Base-by-base conservation (phyloP, 176 grass and related monocot genomes). In the Saccharum spontaneum region DNA sequence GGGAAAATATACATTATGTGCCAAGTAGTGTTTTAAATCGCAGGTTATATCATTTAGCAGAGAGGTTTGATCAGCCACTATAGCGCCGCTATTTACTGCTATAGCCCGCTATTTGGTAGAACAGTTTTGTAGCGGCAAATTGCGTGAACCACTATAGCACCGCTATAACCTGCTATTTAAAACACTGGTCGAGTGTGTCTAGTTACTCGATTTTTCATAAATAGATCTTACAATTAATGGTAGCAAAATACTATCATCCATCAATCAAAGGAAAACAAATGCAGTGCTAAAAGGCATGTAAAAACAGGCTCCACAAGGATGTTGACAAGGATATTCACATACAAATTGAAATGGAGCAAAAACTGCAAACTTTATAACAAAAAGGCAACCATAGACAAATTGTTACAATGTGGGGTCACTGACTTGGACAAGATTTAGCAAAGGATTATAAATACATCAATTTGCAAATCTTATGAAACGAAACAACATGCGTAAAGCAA, bases 391-490 rank as follows among this genome's bases (percentile, higher is more conserved):
- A 54, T 28, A 34, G 73, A 75, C 1, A 36, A 34, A 18, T 11
- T 76, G 9, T 13, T 55, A 60, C 6, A 60, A 60, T 15, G 6
- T n/a, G 9, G n/a, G 41, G 55, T 44, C 76, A 64, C 26, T 61
- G n/a, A 41, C 22, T 30, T 26, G 14, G 3, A 26, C 57, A 63
- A 60, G 7, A 79, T 63, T 44, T n/a, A 78, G 76, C 37, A 63
- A 78, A 28, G 20, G 17, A 46, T 8, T 46, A 72, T 10, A 61
- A 39, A 59, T 15, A 8, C 52, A 54, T 52, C 76, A 14, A 18
- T 49, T 34, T 23, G 44, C 55, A 64, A 65, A 66, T 73, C 24
- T 79, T 79, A 54, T 50, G 9, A 75, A 84, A 80, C 8, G 68
- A 57, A 33, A 88, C 24, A 78, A 38, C 30, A 23, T 38, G 18